Percentiles rank a stretch among this genome's conserved stretches.
These are phyloP conservation scores for Funneliformis caledonium DNA, from an alignment of 371 early-diverging fungal species.

Conservation along the genomic window DNA sequence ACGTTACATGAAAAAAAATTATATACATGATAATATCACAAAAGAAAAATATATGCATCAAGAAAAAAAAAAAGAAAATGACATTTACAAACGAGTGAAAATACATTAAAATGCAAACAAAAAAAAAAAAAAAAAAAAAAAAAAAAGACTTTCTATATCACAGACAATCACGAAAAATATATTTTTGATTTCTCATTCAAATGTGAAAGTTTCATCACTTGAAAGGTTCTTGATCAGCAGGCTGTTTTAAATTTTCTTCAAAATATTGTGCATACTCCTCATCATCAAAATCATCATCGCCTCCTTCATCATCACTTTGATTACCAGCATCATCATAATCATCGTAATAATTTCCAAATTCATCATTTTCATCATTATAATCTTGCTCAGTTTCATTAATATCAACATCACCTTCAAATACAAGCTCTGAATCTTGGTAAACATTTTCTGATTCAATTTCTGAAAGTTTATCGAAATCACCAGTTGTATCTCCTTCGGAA, in stretches of 20 bases:
- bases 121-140: background rate
- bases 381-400: constrained; percentile 11
- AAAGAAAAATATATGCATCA: background rate
- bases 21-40: background rate
- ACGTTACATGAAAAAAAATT: background rate
- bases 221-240: background rate
- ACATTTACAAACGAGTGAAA: background rate
- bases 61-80: background rate
- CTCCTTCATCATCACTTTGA: constrained; percentile 29
- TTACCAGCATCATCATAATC: constrained; percentile 21
- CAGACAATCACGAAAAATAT: too few relatives aligned
- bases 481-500: background rate
- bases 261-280: constrained; percentile 8
- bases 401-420: constrained; percentile 1
- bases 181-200: too few relatives aligned
- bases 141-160: background rate
- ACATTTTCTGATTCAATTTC: background rate
- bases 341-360: background rate
- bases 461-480: background rate
- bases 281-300: constrained; percentile 17
- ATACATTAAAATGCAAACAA: constrained; percentile 1
- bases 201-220: background rate
- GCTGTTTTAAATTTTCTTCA: constrained; percentile 9
- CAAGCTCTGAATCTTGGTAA: constrained; percentile 2
- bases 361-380: constrained; percentile 13